Percentiles rank a stretch among this genome's conserved stretches.
These are phyloP conservation scores for Penicillium pancosmium DNA, from an alignment of 495 filamentous ascomycete genomes.

Conservation along the genomic window DNA sequence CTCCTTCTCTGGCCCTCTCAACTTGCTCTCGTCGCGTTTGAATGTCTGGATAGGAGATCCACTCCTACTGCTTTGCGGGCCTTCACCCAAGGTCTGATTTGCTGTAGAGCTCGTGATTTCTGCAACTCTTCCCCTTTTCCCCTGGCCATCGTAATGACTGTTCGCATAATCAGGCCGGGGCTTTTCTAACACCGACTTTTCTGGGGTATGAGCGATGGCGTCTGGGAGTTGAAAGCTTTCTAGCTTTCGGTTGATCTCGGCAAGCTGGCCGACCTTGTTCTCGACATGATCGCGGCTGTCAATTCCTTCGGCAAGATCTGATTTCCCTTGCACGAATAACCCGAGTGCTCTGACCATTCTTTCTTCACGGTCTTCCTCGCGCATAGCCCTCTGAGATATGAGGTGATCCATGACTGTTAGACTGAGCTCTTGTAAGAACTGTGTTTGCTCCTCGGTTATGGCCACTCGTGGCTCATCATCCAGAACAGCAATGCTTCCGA, in stretches of 20 bases:
- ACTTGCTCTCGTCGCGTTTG: background rate
- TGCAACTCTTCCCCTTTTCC: background rate
- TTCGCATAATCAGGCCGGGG: background rate
- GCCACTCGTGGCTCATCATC: constrained; percentile 41
- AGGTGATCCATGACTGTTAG: constrained; percentile 59
- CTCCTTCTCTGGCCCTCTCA: background rate
- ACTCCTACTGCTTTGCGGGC: background rate
- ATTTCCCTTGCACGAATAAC: constrained; percentile 57
- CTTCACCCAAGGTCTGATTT: background rate
- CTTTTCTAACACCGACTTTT: background rate
- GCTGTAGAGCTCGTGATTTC: background rate
- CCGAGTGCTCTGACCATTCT: constrained; percentile 59
- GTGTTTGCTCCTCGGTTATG: constrained; percentile 21
- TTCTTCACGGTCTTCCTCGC: constrained; percentile 52
- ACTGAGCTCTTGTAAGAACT: constrained; percentile 44
- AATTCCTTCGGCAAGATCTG: constrained; percentile 30
- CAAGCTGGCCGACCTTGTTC: constrained; percentile 7
- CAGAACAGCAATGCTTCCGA: constrained; percentile 63
- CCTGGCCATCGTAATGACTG: background rate
- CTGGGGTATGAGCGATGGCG: background rate
- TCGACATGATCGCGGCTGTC: constrained; percentile 8
- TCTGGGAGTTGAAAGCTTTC: constrained; percentile 16
- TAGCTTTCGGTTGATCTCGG: constrained; percentile 16
- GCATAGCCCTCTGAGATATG: constrained; percentile 50
- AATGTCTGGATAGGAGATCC: constrained; percentile 22